Evolutionary conservation across 371 early-diverging fungal genomes (phyloP).

Genomic region (Polyrhizophydium stewartii): DNA sequence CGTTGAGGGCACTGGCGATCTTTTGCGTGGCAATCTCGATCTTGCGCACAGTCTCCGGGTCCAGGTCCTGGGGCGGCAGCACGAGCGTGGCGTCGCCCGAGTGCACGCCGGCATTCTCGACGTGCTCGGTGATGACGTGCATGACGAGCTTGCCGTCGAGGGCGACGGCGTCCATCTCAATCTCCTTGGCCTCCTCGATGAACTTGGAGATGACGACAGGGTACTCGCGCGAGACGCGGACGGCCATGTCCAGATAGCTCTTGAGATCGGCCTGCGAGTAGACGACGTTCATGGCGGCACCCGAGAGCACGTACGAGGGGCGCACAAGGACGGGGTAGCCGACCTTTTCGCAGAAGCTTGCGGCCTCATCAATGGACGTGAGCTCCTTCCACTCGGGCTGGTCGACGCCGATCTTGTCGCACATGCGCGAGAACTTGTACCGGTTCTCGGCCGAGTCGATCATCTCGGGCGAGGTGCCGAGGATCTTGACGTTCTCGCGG

Average conservation of each 20-base stretch:
- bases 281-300: constrained; percentile 96
- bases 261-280: constrained; percentile 73
- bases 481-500: constrained; percentile 77
- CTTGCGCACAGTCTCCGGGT: constrained; percentile 55
- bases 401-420: constrained; percentile 90
- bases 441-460: constrained; percentile 94
- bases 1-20: constrained; percentile 84
- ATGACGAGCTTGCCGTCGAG: constrained; percentile 79
- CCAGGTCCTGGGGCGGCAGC: constrained; percentile 81
- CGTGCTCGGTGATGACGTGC: constrained; percentile 90
- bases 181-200: constrained; percentile 92
- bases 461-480: constrained; percentile 90
- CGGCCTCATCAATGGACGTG: constrained; percentile 78
- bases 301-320: constrained; percentile 93
- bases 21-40: constrained; percentile 77
- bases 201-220: constrained; percentile 96
- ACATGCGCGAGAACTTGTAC: constrained; percentile 91
- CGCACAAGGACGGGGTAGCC: constrained; percentile 92
- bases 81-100: constrained; percentile 95
- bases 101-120: constrained; percentile 97
- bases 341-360: constrained; percentile 75
- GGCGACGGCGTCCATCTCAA: constrained; percentile 95
- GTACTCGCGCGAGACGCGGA: constrained; percentile 82
- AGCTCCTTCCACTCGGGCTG: constrained; percentile 95
- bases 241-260: constrained; percentile 77